Evolutionary conservation across 371 early-diverging fungal genomes (phyloP), one percentile per base, ranked within the genome.

Genomic region (Nematocida ausubeli): DNA sequence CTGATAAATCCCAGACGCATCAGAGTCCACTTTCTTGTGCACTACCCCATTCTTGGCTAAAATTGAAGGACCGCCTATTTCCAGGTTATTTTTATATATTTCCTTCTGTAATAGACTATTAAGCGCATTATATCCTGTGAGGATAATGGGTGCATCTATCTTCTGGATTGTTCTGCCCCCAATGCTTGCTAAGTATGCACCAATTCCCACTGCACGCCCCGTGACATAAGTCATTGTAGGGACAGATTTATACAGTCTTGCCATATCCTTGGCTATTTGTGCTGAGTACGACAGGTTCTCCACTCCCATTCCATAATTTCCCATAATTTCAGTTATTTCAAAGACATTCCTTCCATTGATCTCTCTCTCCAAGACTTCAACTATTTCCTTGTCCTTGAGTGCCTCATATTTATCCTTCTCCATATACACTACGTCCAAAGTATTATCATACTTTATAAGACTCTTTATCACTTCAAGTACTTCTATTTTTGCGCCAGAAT

Each of bases 401-500:
- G 49, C 3, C 5, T 35, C 42, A 64, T 73, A 71, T n/a, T 66
- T 70, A 16, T 71, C 49, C 63, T 62, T 30, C 30, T 73, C 40
- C n/a, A 75, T 42, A 51, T 80, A 81, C 7, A 67, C 51, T 37
- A 55, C 44, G 49, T 62, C 30, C 26, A 9, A 14, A 7, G 19
- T 26, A 19, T 49, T 37, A 4, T 26, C 24, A 62, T 70, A 80
- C 50, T n/a, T 34, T 14, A 69, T 80, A 6, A 58, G 5, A 12
- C 52, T 54, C 49, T 90, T 90, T 34, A 96, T 87, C 81, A 93
- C 93, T 71, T 92, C 92, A 51, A 94, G 94, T 51, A 98, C 89
- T 44, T 96, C 96, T 75, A 98, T 94, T 81, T 96, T 91, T n/a
- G 96, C 98, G 79, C 98, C 98, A 69, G 94, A 94, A 89, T 96